Percentiles rank a stretch among this genome's conserved stretches.
Evolutionary conservation across 179 eudicot genomes (phyloP).

Genomic region (Corrigiola litoralis): DNA sequence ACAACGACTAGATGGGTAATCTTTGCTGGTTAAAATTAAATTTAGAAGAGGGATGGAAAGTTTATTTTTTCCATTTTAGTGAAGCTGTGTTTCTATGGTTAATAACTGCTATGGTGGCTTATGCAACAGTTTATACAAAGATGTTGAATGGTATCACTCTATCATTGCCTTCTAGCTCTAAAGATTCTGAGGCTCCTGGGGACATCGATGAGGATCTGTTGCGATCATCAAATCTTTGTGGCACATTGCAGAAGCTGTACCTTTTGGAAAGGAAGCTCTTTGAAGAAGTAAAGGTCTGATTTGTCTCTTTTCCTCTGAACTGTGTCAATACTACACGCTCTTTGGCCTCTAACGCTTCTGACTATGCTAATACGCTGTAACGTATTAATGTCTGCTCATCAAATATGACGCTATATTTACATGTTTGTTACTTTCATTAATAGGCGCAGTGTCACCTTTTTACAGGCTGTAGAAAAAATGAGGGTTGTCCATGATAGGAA

Average conservation of each 20-base stretch:
- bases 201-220: slow-evolving; percentile 50
- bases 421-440: no score
- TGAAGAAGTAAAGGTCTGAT: slow-evolving; percentile 87
- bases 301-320: background rate
- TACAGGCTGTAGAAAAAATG: slow-evolving; percentile 89
- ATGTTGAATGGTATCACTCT: slow-evolving; percentile 68
- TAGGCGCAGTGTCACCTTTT: no score
- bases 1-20: no score
- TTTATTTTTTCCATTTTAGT: no score
- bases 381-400: no score
- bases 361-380: no score
- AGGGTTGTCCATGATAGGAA: slow-evolving; percentile 77
- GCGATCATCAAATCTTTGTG: slow-evolving; percentile 63
- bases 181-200: slow-evolving; percentile 30
- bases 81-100: background rate
- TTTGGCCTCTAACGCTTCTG: background rate
- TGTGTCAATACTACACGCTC: no score
- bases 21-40: no score
- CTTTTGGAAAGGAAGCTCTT: slow-evolving; percentile 95
- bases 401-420: no score
- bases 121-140: slow-evolving; percentile 70
- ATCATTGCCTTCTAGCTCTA: slow-evolving; percentile 53
- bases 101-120: background rate
- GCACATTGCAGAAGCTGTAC: slow-evolving; percentile 75
- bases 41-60: no score